phyloP scores from a whole-genome alignment of 495 filamentous ascomycete genomes.

The Pseudevernia furfuracea region DNA sequence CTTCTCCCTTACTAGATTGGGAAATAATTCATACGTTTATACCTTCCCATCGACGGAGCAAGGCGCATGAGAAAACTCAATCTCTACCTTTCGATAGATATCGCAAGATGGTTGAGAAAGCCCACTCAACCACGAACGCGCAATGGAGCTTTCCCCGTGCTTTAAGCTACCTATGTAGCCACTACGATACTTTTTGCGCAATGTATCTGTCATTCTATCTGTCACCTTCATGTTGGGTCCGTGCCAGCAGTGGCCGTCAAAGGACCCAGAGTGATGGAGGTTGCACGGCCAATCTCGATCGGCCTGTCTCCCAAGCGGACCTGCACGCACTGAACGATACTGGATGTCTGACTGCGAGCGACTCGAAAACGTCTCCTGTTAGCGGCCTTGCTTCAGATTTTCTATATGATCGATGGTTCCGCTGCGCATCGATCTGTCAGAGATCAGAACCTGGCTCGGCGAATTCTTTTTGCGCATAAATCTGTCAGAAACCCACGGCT shows the following conservation, averaged over 20 bases:
- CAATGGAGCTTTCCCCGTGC: background rate
- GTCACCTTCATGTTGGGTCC: background rate
- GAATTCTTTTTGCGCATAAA: background rate
- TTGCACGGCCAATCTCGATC: background rate
- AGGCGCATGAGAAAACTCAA: background rate
- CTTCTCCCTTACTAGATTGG: background rate
- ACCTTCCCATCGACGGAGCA: background rate
- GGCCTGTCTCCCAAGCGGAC: background rate
- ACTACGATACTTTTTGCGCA: background rate
- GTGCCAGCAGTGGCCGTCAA: background rate
- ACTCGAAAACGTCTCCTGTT: too few relatives aligned
- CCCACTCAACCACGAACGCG: background rate
- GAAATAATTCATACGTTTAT: background rate
- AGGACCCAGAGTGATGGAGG: background rate
- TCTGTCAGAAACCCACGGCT: background rate
- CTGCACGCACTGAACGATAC: background rate
- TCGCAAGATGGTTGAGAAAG: background rate
- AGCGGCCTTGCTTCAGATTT: background rate
- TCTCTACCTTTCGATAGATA: background rate
- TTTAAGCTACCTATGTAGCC: background rate
- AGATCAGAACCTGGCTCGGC: background rate
- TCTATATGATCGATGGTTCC: background rate
- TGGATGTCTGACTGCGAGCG: background rate
- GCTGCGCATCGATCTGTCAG: background rate
- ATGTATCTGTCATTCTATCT: background rate